phyloP scores from a whole-genome alignment of 2,329 filamentous ascomycete genomes.

The Neoscytalidium dimidiatum region DNA sequence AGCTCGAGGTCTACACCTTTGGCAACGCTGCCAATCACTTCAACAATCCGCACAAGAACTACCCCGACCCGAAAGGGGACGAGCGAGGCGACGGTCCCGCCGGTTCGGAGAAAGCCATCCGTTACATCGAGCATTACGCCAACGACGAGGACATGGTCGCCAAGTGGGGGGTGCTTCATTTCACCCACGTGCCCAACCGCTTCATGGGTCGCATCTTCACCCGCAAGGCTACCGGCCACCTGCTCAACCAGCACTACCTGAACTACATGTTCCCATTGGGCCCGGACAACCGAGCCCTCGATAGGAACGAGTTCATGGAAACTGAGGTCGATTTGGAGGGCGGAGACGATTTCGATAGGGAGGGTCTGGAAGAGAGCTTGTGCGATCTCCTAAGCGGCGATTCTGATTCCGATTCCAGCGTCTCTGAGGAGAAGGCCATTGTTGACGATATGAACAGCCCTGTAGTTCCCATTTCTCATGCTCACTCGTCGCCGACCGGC shows the following conservation, averaged over 20 bases:
- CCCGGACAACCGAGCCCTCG: conserved; percentile 48
- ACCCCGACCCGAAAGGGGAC: neutral
- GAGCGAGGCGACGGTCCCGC: conserved; percentile 30
- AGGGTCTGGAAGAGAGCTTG: conserved; percentile 14
- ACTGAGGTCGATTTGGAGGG: conserved; percentile 38
- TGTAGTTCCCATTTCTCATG: conserved; percentile 10
- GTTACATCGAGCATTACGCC: conserved; percentile 78
- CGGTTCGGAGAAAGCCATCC: conserved; percentile 51
- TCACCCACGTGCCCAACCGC: conserved; percentile 54
- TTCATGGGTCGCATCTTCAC: conserved; percentile 54
- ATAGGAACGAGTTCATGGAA: conserved; percentile 63
- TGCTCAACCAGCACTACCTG: conserved; percentile 61
- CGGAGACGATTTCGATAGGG: conserved; percentile 8
- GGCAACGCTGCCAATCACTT: conserved; percentile 79
- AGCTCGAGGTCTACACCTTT: conserved; percentile 70
- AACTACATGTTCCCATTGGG: conserved; percentile 62
- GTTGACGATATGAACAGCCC: conserved; percentile 23
- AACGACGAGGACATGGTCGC: conserved; percentile 74
- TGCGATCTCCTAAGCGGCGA: conserved; percentile 4
- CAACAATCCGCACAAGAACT: conserved; percentile 65
- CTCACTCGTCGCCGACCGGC: conserved; percentile 13
- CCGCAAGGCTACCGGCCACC: conserved; percentile 37
- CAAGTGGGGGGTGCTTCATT: conserved; percentile 72
- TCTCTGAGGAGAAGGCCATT: conserved; percentile 18
- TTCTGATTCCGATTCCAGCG: conserved; percentile 1